phyloP scores from a whole-genome alignment of 164 flowering plant genomes.

The Amborella trichopoda region DNA sequence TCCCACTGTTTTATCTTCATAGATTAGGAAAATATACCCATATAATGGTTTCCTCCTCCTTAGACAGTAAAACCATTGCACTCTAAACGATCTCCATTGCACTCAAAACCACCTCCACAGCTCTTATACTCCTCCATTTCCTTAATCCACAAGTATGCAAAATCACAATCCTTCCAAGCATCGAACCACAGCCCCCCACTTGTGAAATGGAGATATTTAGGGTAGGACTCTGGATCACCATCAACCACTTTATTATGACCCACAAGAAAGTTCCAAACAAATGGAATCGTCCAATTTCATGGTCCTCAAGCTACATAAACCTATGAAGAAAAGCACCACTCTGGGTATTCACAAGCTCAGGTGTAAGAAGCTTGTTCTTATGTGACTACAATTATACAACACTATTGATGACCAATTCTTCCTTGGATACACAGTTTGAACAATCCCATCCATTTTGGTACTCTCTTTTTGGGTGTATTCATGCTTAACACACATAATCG shows the following conservation, averaged over 20 bases:
- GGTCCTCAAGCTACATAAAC: constrained; percentile 69
- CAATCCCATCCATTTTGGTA: constrained; percentile 74
- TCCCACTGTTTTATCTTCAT: too few species aligned
- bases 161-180: constrained; percentile 64
- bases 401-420: constrained; percentile 87
- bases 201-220: constrained; percentile 70
- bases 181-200: constrained; percentile 84
- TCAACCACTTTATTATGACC: constrained; percentile 58
- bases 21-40: too few species aligned
- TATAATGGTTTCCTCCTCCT: too few species aligned
- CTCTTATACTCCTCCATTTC: constrained; percentile 25
- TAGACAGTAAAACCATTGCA: too few species aligned
- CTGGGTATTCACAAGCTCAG: constrained; percentile 49
- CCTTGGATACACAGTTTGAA: constrained; percentile 62
- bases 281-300: constrained; percentile 63
- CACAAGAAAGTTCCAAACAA: constrained; percentile 73
- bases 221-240: constrained; percentile 30
- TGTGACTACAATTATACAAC: constrained; percentile 65
- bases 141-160: constrained; percentile 57
- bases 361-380: constrained; percentile 48
- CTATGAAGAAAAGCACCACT: constrained; percentile 66
- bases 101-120: not conserved
- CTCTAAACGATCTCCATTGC: too few species aligned
- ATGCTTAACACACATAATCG: constrained; percentile 71
- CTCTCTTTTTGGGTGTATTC: constrained; percentile 66